Evolutionary conservation across 768 basidiomycete genomes (phyloP), one percentile per base, ranked within the genome.

Genomic region (Lentinula guzmanii): DNA sequence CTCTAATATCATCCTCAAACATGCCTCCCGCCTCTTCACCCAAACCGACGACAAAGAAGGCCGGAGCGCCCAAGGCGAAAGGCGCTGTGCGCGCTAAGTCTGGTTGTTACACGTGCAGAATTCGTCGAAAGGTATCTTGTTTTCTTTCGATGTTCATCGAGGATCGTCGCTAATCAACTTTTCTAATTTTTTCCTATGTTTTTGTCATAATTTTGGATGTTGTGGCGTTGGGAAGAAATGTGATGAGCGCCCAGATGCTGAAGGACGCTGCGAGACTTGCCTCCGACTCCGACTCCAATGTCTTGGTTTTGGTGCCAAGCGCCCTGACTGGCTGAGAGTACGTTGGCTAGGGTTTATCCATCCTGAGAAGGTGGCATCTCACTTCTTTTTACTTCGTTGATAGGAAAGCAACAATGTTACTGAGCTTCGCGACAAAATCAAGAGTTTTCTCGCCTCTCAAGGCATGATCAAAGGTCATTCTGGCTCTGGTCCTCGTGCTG

Each of bases 391-490:
- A 52, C 61, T 61, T 52, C 65, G 60, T 58, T 33, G 65, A 24
- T 65, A 92, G 90, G 88, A 90, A 71, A 85, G 76, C 66, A 81
- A 83, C 64, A 87, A 85, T 63, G 89, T 91, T 3, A 69, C 81
- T 39, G 82, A 83, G 63, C 75, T 91, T 43, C 81, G 90, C 59
- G 89, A 90, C 66, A 89, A 85, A 74, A 92, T 91, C 69, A 93
- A 92, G 75, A 74, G 75, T 1, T 90, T 90, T 68, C 80, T 93
- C 24, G 89, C 89, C 0, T 82, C 89, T 0, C 89, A 92, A 71
- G 91, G 91, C 52, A 90, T 92, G 89, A 92, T 93, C 73, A 93
- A 93, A 74, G 91, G 91, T 33, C 90, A 92, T 67, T 88, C 91
- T 18, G 87, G 87, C 60, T 76, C 86, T 31, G 86, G 83, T 1